Percentiles rank a stretch among this genome's conserved stretches.
phyloP scores from a whole-genome alignment of 805 yeast genomes.

The Lachancea mirantina region DNA sequence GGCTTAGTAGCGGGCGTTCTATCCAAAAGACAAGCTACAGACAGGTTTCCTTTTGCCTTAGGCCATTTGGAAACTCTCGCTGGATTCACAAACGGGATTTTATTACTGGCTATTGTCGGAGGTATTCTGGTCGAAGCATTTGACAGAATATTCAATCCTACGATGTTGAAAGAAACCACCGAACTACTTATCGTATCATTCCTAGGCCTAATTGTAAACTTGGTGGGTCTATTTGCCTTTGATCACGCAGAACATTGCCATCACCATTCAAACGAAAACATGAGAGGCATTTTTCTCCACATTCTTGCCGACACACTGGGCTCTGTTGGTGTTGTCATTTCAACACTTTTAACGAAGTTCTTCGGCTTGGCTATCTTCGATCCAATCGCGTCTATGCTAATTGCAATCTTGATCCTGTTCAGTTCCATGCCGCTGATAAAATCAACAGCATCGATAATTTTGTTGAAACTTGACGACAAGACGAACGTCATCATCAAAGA shows the following conservation, averaged over 20 bases:
- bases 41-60: conserved; percentile 81
- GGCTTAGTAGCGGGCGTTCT: conserved; percentile 81
- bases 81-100: conserved; percentile 90
- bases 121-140: conserved; percentile 84
- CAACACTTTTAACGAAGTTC: conserved; percentile 68
- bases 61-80: conserved; percentile 83
- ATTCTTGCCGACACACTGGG: conserved; percentile 94
- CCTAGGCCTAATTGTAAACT: conserved; percentile 78
- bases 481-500: conserved; percentile 59
- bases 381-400: conserved; percentile 84
- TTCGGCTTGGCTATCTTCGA: conserved; percentile 73
- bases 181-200: conserved; percentile 81
- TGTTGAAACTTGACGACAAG: conserved; percentile 52
- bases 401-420: conserved; percentile 69
- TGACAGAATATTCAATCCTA: conserved; percentile 74
- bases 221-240: conserved; percentile 91
- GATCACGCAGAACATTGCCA: conserved; percentile 66
- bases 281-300: conserved; percentile 92
- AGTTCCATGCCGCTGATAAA: conserved; percentile 81
- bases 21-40: conserved; percentile 51
- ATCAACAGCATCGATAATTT: conserved; percentile 67
- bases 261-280: conserved; percentile 48
- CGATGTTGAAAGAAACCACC: conserved; percentile 66
- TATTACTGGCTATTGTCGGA: conserved; percentile 79
- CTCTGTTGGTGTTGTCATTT: conserved; percentile 92